Base-by-base conservation (phyloP, 805 yeast species). In the Tetrapisispora arboricola region DNA sequence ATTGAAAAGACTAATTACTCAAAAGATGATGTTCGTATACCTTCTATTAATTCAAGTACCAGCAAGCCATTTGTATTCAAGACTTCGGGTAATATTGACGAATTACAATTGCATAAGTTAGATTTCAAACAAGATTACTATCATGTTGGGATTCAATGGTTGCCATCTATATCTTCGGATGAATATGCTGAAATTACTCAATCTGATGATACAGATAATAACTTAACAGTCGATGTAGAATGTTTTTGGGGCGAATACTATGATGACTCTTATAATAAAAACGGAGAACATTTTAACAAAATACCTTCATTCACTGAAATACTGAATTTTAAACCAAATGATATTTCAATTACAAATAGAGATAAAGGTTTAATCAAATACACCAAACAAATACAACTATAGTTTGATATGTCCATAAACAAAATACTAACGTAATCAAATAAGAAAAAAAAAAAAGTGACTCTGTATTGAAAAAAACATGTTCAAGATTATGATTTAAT, bases 221-320 rank as follows among this genome's bases (percentile, higher is more conserved):
- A 64, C 42, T 59, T 85, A 38, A 80, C 78, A 8, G 70, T 86
- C 1, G 58, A 65, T 7, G 70, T 86, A 8, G 67, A 73, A 19
- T 87, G 96, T 55, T 76, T 66, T 52, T 87, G 90, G 88, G 29
- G 31, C 9, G 40, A 38, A 15, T 36, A 36, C 15, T 27, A 28
- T 24, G 27, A 20, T 10, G 22, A 22, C 12, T 24, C 31, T 20
- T n/a, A n/a, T 29, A 21, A 36, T 20, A 6, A 19, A 9, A 70
- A 64, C 37, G 75, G 70, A 1, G 56, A 49, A 12, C 35, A 60
- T 37, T 48, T 49, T 22, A 60, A 73, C 25, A 71, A 69, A 43
- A 58, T 84, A 4, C 87, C 94, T 1, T 87, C 92, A 1, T 76
- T 70, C 47, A 78, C 74, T 43, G 95, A 87, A 53, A 55, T 86